phyloP scores from a whole-genome alignment of 75 land plant genomes.

The Sequoia sempervirens region DNA sequence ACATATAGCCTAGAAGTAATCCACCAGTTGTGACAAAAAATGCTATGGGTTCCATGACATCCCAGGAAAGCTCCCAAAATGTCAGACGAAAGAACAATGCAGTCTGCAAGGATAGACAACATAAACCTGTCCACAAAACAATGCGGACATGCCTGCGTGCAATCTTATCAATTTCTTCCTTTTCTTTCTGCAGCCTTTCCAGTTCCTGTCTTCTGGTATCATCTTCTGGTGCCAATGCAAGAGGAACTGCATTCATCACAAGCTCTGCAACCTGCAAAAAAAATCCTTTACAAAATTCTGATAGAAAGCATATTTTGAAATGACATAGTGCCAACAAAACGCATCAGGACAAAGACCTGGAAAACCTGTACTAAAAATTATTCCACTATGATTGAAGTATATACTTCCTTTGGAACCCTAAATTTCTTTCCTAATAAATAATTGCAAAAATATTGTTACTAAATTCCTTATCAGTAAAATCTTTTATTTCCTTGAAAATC shows the following conservation, averaged over 20 bases:
- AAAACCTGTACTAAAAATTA: neutral
- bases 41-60: constrained; percentile 82
- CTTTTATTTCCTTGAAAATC: neutral
- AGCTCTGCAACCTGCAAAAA: constrained; percentile 54
- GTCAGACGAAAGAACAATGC: constrained; percentile 62
- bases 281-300: neutral
- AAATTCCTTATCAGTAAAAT: neutral
- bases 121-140: constrained; percentile 59
- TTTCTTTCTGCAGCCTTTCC: constrained; percentile 34
- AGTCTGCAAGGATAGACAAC: constrained; percentile 21
- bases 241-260: constrained; percentile 48
- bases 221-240: constrained; percentile 41
- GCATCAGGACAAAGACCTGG: neutral
- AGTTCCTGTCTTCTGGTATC: constrained; percentile 52
- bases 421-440: neutral
- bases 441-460: neutral
- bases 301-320: neutral
- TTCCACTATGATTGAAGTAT: neutral
- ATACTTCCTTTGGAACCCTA: neutral
- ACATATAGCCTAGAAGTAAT: constrained; percentile 52
- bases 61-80: constrained; percentile 87
- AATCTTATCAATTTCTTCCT: constrained; percentile 54
- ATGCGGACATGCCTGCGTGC: constrained; percentile 61
- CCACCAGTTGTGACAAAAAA: constrained; percentile 58
- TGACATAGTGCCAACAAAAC: neutral